These are phyloP conservation scores for Malassezia furfur DNA, from an alignment of 1,284 basidiomycete genomes.

Conservation along the genomic window DNA sequence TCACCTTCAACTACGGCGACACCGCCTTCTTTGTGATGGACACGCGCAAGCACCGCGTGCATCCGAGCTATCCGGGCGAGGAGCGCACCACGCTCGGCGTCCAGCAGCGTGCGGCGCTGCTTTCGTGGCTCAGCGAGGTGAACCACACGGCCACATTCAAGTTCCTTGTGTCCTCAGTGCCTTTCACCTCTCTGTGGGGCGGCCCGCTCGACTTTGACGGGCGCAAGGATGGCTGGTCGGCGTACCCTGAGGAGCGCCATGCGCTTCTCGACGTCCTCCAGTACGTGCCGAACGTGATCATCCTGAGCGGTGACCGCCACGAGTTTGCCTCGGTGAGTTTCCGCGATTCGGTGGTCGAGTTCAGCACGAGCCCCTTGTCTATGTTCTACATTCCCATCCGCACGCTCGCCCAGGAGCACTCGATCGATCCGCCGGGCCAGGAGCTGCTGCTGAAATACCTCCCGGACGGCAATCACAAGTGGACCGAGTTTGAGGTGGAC, in stretches of 20 bases:
- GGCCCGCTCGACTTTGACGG: conserved; percentile 55
- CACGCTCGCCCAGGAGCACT: conserved; percentile 49
- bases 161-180: conserved; percentile 67
- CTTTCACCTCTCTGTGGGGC: conserved; percentile 68
- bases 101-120: conserved; percentile 58
- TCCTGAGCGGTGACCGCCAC: conserved; percentile 59
- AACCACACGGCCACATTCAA: conserved; percentile 70
- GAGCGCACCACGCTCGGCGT: conserved; percentile 65
- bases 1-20: conserved; percentile 46
- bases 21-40: conserved; percentile 65
- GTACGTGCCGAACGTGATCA: conserved; percentile 63
- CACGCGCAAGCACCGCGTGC: conserved; percentile 60
- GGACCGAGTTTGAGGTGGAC: conserved; percentile 64
- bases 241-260: conserved; percentile 58
- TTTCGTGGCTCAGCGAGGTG: conserved; percentile 59
- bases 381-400: conserved; percentile 51
- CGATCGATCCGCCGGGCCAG: conserved; percentile 52
- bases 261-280: conserved; percentile 37
- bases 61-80: conserved; percentile 50
- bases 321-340: conserved; percentile 60
- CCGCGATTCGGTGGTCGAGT: conserved; percentile 53
- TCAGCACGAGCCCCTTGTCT: conserved; percentile 59
- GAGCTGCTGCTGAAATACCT: conserved; percentile 60
- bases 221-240: conserved; percentile 61
- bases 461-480: conserved; percentile 49